Percentiles rank a stretch among this genome's conserved stretches.
Conservation (phyloP, 352 stramenopile genomes). For the Phytophthora pluvialis region DNA sequence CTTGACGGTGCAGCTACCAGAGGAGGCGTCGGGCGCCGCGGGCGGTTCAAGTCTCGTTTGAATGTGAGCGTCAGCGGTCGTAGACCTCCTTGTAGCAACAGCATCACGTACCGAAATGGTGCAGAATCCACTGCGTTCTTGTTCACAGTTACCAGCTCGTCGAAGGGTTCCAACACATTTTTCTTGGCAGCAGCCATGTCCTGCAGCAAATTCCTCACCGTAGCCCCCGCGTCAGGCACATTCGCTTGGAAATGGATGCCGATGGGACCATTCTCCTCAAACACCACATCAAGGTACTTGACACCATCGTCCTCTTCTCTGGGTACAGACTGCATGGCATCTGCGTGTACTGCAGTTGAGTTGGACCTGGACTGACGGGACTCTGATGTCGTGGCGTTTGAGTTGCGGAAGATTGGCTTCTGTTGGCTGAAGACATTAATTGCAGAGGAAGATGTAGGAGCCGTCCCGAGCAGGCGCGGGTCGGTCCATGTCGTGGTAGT, state of each 20-base stretch:
- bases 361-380: constrained; percentile 28
- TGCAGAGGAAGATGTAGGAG: constrained; percentile 17
- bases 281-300: constrained; percentile 71
- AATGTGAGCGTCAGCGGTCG: constrained; percentile 84
- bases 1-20: constrained; percentile 7
- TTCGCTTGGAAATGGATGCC: constrained; percentile 88
- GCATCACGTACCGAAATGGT: constrained; percentile 83
- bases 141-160: constrained; percentile 83
- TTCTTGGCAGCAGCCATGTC: constrained; percentile 63
- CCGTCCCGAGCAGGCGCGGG: constrained; percentile 42
- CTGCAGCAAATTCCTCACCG: constrained; percentile 60
- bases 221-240: constrained; percentile 65
- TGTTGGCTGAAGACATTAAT: constrained; percentile 15
- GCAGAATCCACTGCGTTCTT: constrained; percentile 67
- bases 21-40: constrained; percentile 5
- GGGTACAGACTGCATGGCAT: neutral
- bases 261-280: constrained; percentile 74
- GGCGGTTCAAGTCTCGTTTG: constrained; percentile 44
- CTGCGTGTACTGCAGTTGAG: constrained; percentile 19
- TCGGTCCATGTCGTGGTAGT: constrained; percentile 82
- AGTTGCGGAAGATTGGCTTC: constrained; percentile 21
- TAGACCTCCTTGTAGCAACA: constrained; percentile 78
- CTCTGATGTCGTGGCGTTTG: constrained; percentile 18
- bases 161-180: constrained; percentile 58
- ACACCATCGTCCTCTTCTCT: constrained; percentile 23